Percentiles rank a stretch among this genome's conserved stretches.
These are phyloP conservation scores for Rubus parviflorus DNA, from an alignment of 306 rosid species.

Conservation along the genomic window DNA sequence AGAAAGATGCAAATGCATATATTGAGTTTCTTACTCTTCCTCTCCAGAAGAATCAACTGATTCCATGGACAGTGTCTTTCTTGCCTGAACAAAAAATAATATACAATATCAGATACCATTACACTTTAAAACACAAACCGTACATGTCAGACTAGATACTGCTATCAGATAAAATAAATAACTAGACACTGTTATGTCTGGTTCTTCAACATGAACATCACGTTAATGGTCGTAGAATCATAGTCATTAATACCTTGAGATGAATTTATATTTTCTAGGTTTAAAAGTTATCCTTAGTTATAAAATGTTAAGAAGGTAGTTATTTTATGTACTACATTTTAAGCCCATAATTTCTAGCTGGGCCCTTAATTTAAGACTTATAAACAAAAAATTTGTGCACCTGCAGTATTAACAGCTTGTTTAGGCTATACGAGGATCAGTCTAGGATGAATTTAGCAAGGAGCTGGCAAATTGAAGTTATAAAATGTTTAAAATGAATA, in stretches of 20 bases:
- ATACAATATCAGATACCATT: slow-evolving; percentile 30
- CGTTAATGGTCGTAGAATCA: not conserved
- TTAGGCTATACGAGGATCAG: no score
- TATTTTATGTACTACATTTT: not conserved
- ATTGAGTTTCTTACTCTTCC: slow-evolving; percentile 79
- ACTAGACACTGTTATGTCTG: not conserved
- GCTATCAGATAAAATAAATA: not conserved
- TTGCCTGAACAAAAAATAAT: slow-evolving; percentile 58
- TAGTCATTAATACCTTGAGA: not conserved
- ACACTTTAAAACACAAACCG: not conserved
- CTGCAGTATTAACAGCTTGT: no score
- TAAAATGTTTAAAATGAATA: not conserved
- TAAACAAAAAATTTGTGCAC: no score
- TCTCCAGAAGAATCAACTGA: slow-evolving; percentile 97
- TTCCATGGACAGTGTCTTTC: slow-evolving; percentile 89
- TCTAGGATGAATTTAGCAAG: no score
- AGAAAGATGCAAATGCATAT: slow-evolving; percentile 12
- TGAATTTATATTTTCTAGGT: not conserved
- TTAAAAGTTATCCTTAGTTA: not conserved
- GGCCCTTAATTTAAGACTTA: no score
- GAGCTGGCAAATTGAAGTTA: no score
- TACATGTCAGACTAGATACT: not conserved
- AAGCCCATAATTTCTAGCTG: no score
- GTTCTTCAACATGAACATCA: not conserved
- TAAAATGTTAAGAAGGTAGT: not conserved